Base-by-base conservation (phyloP, 176 grass and related monocot species). In the Eremochloa ophiuroides region DNA sequence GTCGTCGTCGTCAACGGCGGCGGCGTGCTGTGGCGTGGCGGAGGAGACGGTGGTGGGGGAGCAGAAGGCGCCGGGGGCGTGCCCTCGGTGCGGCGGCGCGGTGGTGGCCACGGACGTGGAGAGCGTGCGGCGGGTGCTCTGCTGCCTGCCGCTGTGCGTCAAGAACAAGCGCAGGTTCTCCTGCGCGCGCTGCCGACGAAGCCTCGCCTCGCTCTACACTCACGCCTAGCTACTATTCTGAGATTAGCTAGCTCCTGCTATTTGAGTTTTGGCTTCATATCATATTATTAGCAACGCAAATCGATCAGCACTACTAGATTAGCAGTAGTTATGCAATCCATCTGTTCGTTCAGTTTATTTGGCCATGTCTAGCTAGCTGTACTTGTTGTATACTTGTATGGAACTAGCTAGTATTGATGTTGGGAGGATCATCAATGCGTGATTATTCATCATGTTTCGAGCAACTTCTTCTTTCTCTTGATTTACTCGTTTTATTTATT, bases 31-130 rank as follows among this genome's bases (percentile, higher is more conserved):
- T 37, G 87, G 87, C 25, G 65, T 76, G 13, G 88, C 77, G 85
- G 71, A 90, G 85, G 90, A 84, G 87, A 88, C 35, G 76, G 93
- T 86, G 80, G 28, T 26, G 31, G 85, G 43, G 28, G 78, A 75
- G 59, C 23, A 75, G 18, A 93, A 90, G 80, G 93, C 90, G 71
- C 88, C 88, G 17, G 93, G 93, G 15, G 56, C 42, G 50, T 96
- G 93, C 88, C 93, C 93, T 29, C 87, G 74, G 77, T 96, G 93
- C 72, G 83, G 85, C 15, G 90, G 93, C 25, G 78, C 64, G 35
- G 93, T 96, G 82, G 78, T 88, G 67, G 90, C 86, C 1, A 89
- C 85, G 13, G 88, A 93, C 50, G 83, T 96, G 42, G 83, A 93
- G 83, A 82, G 71, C 20, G 60, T 25, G 29, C 77, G 88, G 7